Base-by-base conservation (phyloP, 768 basidiomycete genomes). In the Hericium erinaceus region DNA sequence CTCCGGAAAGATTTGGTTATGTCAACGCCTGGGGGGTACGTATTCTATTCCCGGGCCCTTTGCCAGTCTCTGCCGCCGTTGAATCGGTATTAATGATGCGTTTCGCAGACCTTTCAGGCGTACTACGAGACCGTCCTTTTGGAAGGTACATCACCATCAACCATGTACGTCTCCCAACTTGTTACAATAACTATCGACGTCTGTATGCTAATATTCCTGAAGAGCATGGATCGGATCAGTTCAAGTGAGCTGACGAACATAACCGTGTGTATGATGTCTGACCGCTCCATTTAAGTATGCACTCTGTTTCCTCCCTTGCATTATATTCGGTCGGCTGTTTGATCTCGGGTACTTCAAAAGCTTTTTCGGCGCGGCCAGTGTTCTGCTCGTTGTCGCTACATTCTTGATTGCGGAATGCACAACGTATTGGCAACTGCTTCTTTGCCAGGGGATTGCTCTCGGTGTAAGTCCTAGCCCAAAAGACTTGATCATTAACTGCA, bases 221-320 rank as follows among this genome's bases (percentile, higher is more conserved):
- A 89, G 87, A 49, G 80, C 87, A 46, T 91, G 87, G 88, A 90
- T 91, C 39, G 88, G 88, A 4, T 90, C 88, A 1, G 71, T 84
- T 22, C 87, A 89, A 73, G 86, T 82, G 48, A 3, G 64, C 58
- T 20, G 57, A 28, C 9, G 33, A 33, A 46, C 16, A 20, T 18
- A 10, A 5, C 28, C 11, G 33, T 22, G 18, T 16, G 33, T 13
- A 3, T 15, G 3, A 18, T 22, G 3, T 3, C 20, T 9, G 10
- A 4, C 51, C 41, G 13, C 48, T 18, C 53, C 41, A 48, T n/a
- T 10, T 46, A 46, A 88, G 84, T 85, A 84, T 63, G 74, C 84
- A 11, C 74, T 87, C 0, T 70, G 81, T 7, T 86, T 84, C 67
- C 66, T 85, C 3, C 83, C 84, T 3, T 83, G 80, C 13, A 69